These are phyloP conservation scores for Lecanicillium sp. DNA, from an alignment of 2,329 filamentous ascomycete species.

Conservation along the genomic window DNA sequence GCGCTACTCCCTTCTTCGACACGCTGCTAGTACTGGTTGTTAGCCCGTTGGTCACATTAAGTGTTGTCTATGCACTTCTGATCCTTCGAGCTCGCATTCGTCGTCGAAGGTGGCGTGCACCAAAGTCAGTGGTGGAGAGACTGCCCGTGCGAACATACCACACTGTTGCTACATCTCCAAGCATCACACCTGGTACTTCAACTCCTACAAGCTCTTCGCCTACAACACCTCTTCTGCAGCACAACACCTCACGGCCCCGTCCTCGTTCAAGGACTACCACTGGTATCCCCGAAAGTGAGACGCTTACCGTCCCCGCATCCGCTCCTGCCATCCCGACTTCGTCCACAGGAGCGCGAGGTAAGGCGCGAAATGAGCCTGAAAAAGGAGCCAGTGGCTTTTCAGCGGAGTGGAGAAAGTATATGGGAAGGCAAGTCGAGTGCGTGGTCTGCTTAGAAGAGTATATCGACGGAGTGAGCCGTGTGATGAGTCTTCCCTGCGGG, in stretches of 20 bases:
- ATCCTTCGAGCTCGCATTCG: conserved; percentile 83
- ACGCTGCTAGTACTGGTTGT: conserved; percentile 94
- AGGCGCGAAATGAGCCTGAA: conserved; percentile 33
- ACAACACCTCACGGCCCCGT: conserved; percentile 40
- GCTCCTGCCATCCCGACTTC: conserved; percentile 30
- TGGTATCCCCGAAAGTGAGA: conserved; percentile 45
- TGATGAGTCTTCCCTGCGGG: conserved; percentile 95
- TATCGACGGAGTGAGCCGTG: conserved; percentile 82
- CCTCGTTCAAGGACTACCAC: conserved; percentile 60
- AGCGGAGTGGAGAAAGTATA: conserved; percentile 56
- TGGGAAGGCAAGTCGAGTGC: conserved; percentile 71
- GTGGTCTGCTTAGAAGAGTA: conserved; percentile 97
- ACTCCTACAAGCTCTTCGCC: conserved; percentile 60
- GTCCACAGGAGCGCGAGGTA: conserved; percentile 21
- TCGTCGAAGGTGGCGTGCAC: conserved; percentile 87
- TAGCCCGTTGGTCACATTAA: conserved; percentile 84
- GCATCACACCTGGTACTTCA: conserved; percentile 45
- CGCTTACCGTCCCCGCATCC: conserved; percentile 33
- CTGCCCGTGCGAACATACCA: conserved; percentile 95
- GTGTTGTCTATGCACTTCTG: conserved; percentile 83
- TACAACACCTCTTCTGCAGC: conserved; percentile 72
- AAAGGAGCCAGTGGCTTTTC: conserved; percentile 35
- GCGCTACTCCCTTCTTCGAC: conserved; percentile 88
- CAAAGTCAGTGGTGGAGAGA: conserved; percentile 89
- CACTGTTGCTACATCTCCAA: conserved; percentile 59